These are phyloP conservation scores for maize (Zea mays) DNA, from an alignment of 176 grass and related monocot species.

Conservation along the genomic window DNA sequence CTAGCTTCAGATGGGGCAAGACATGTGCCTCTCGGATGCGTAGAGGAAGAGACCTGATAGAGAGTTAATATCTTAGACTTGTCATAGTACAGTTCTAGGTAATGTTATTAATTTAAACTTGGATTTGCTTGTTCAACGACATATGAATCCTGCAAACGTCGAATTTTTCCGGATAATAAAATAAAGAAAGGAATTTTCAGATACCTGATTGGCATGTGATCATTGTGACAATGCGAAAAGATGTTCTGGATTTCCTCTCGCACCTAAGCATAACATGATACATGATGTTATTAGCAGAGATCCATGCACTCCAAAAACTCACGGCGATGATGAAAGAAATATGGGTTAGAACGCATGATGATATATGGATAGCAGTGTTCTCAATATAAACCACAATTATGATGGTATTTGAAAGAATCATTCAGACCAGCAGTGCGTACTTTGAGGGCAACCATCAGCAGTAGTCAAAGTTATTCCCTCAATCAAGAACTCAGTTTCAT, in stretches of 20 bases:
- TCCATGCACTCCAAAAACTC: not conserved
- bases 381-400: not conserved
- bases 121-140: not conserved
- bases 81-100: not conserved
- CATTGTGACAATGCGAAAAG: not conserved
- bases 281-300: not conserved
- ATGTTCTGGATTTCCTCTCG: conserved; percentile 45
- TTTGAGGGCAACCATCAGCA: not conserved
- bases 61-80: not conserved
- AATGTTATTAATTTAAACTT: not conserved
- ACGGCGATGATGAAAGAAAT: not conserved
- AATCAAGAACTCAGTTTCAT: not conserved
- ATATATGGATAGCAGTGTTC: not conserved
- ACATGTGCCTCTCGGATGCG: not conserved
- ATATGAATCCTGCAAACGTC: not conserved
- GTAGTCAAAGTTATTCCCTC: not conserved
- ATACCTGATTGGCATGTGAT: conserved; percentile 32
- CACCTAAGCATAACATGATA: conserved; percentile 25
- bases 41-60: conserved; percentile 34
- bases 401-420: not conserved
- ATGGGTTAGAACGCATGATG: not conserved
- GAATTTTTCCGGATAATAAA: not conserved
- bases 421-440: not conserved
- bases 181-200: not conserved
- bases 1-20: conserved; percentile 37